phyloP scores from a whole-genome alignment of 2,329 filamentous ascomycete genomes.

The Dactylellina cionopaga region DNA sequence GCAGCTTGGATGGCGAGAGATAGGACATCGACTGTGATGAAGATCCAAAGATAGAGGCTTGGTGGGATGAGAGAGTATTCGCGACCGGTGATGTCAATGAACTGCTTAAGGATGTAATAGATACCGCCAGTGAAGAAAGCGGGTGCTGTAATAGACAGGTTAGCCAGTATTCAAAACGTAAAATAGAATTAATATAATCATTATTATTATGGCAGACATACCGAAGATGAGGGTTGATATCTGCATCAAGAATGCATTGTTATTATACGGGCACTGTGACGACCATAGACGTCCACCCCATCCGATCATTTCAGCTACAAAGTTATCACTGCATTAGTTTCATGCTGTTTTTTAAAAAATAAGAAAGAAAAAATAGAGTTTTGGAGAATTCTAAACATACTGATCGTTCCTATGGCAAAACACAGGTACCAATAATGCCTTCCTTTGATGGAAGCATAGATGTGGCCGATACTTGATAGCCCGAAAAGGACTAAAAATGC shows the following conservation, averaged over 20 bases:
- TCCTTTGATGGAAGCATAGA: slow-evolving; percentile 40
- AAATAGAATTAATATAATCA: not conserved
- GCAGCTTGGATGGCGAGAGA: slow-evolving; percentile 68
- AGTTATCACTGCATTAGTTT: not conserved
- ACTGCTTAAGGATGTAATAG: slow-evolving; percentile 65
- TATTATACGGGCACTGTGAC: slow-evolving; percentile 65
- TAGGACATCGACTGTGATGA: slow-evolving; percentile 67
- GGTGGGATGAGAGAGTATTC: slow-evolving; percentile 63
- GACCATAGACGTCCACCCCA: slow-evolving; percentile 66
- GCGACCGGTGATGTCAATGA: slow-evolving; percentile 63
- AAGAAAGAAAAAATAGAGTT: not conserved
- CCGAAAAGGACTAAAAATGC: slow-evolving; percentile 33
- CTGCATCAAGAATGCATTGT: slow-evolving; percentile 65
- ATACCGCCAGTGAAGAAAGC: slow-evolving; percentile 67
- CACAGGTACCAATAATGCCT: slow-evolving; percentile 45
- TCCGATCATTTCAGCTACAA: slow-evolving; percentile 63
- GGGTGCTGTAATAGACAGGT: slow-evolving; percentile 57
- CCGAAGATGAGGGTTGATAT: slow-evolving; percentile 63
- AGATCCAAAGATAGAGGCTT: slow-evolving; percentile 64
- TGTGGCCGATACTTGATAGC: slow-evolving; percentile 35
- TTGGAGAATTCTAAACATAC: slow-evolving; percentile 18
- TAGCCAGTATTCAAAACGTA: slow-evolving; percentile 19
- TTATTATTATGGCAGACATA: too few relatives aligned
- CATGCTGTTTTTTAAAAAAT: not conserved
- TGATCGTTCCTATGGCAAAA: slow-evolving; percentile 43